These are phyloP conservation scores for Plantago lanceolata DNA, from an alignment of 305 asterid species.

Conservation along the genomic window DNA sequence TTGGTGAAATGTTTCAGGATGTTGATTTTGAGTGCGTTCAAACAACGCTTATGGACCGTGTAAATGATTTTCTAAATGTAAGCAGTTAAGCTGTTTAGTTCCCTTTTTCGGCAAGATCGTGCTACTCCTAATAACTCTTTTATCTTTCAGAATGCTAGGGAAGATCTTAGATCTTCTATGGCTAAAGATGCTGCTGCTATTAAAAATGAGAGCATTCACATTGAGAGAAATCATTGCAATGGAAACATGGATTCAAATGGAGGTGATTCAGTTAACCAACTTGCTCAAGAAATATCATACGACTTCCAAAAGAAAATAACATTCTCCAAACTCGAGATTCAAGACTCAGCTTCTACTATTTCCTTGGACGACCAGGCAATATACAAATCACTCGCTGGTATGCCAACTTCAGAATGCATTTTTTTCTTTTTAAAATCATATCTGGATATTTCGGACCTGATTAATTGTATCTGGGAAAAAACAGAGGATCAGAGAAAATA, in stretches of 20 bases:
- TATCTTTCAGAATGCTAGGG: constrained; percentile 59
- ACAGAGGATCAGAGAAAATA: background rate
- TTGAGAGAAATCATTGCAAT: constrained; percentile 28
- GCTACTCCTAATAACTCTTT: constrained; percentile 26
- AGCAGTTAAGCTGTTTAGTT: constrained; percentile 30
- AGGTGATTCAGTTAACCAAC: constrained; percentile 27
- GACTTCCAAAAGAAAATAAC: constrained; percentile 86
- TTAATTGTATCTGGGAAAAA: background rate
- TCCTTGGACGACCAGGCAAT: constrained; percentile 37
- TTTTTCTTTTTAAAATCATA: constrained; percentile 6
- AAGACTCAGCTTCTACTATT: constrained; percentile 32
- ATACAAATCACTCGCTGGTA: constrained; percentile 50
- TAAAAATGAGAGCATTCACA: constrained; percentile 57
- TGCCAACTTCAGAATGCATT: constrained; percentile 20
- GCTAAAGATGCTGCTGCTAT: constrained; percentile 80
- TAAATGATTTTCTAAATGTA: constrained; percentile 72
- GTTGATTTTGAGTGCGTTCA: constrained; percentile 83
- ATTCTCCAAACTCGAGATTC: constrained; percentile 55
- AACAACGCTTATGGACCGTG: constrained; percentile 78
- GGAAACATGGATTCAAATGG: constrained; percentile 33
- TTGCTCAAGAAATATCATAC: constrained; percentile 35
- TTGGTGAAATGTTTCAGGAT: constrained; percentile 43
- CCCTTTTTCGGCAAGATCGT: constrained; percentile 15
- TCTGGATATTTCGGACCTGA: constrained; percentile 16
- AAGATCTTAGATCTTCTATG: constrained; percentile 83